These are phyloP conservation scores for Evernia prunastri DNA, from an alignment of 495 filamentous ascomycete species.

Conservation along the genomic window DNA sequence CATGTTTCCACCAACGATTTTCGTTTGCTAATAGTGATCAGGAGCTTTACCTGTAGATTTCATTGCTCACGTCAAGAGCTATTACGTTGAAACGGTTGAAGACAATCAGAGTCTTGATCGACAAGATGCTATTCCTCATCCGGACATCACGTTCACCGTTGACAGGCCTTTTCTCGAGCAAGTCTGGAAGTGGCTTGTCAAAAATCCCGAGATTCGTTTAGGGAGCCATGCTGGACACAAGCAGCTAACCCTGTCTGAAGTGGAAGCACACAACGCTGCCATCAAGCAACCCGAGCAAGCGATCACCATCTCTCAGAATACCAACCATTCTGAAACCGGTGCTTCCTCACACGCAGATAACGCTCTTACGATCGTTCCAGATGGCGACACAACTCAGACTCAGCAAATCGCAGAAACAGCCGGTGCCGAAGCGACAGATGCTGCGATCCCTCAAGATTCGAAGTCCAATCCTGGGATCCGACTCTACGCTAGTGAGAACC, in stretches of 20 bases:
- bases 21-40: conserved; percentile 20
- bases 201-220: conserved; percentile 48
- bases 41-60: conserved; percentile 40
- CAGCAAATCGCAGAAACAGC: not conserved
- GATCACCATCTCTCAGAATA: not conserved
- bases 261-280: conserved; percentile 29
- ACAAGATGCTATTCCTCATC: not conserved
- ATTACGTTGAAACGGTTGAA: conserved; percentile 31
- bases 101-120: not conserved
- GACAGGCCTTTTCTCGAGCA: conserved; percentile 47
- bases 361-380: not conserved
- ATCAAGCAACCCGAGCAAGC: not conserved
- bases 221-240: conserved; percentile 39
- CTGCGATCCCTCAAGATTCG: not conserved
- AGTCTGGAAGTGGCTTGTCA: conserved; percentile 51
- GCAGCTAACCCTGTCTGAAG: conserved; percentile 42
- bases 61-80: conserved; percentile 35
- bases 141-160: conserved; percentile 27
- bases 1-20: not conserved
- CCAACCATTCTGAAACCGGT: not conserved
- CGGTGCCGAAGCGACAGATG: not conserved
- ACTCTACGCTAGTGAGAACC: conserved; percentile 53
- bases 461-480: conserved; percentile 30
- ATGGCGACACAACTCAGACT: not conserved
- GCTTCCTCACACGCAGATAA: not conserved